Conservation (phyloP, 2,329 filamentous ascomycete species). For the Microdochium paspali region DNA sequence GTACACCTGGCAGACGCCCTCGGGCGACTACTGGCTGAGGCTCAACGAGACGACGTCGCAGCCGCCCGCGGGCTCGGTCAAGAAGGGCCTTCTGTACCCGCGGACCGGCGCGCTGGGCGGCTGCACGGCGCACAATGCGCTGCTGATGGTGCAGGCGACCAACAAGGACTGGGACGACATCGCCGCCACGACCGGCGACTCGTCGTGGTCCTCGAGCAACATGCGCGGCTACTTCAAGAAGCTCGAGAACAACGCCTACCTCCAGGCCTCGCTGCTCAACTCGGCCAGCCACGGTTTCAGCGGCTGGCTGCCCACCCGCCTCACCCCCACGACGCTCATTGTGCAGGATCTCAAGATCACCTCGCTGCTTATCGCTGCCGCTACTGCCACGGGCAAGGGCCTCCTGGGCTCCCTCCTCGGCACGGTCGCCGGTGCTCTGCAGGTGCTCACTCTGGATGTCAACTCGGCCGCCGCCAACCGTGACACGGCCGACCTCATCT, state of each 20-base stretch:
- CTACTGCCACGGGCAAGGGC: constrained; percentile 29
- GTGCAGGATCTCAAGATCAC: constrained; percentile 34
- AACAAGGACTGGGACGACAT: constrained; percentile 32
- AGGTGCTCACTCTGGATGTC: constrained; percentile 30
- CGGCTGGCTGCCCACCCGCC: constrained; percentile 31
- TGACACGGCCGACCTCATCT: constrained; percentile 31
- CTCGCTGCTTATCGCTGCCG: constrained; percentile 32
- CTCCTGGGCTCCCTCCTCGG: constrained; percentile 22
- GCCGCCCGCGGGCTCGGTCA: constrained; percentile 10
- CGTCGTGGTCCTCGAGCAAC: constrained; percentile 26
- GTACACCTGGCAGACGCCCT: constrained; percentile 23
- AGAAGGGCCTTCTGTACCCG: constrained; percentile 24
- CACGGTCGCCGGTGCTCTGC: constrained; percentile 6
- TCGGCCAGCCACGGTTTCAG: constrained; percentile 35
- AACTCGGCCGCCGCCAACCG: constrained; percentile 29
- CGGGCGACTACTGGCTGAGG: constrained; percentile 25
- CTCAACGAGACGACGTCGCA: constrained; percentile 1
- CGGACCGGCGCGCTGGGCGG: constrained; percentile 26
- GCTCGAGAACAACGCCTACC: constrained; percentile 26
- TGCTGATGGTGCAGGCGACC: constrained; percentile 27
- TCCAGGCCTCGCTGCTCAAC: constrained; percentile 16
- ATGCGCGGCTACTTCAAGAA: constrained; percentile 31
- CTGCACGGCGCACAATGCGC: constrained; percentile 14
- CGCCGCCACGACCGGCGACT: constrained; percentile 29
- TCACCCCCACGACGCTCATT: constrained; percentile 34